Evolutionary conservation across 2,329 filamentous ascomycete genomes (phyloP).

Genomic region (Penicillium verrucosum): DNA sequence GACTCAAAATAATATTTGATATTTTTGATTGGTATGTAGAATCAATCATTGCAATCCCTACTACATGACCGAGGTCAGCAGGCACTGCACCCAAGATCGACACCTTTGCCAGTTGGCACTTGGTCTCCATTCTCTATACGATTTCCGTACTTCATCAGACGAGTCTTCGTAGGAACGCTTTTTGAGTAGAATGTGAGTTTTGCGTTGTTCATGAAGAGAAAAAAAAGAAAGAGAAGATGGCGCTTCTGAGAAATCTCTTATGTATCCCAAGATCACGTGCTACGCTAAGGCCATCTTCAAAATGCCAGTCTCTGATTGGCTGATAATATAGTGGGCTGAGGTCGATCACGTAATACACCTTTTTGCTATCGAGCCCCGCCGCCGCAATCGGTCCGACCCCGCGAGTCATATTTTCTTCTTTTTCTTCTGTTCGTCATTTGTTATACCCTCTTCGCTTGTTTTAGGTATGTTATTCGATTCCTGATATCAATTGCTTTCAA

Average conservation of each 20-base stretch:
- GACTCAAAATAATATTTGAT: constrained; percentile 2
- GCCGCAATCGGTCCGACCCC: constrained; percentile 28
- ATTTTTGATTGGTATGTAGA: constrained; percentile 41
- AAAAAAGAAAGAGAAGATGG: constrained; percentile 33
- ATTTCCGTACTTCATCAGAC: constrained; percentile 58
- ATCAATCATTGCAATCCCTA: constrained; percentile 60
- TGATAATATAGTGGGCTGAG: not conserved
- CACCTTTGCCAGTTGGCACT: constrained; percentile 37
- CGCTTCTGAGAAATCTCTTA: constrained; percentile 17
- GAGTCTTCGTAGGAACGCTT: constrained; percentile 57
- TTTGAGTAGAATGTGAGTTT: constrained; percentile 52
- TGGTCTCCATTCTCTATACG: constrained; percentile 56
- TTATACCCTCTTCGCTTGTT: constrained; percentile 17
- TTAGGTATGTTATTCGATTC: constrained; percentile 14
- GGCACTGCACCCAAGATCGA: constrained; percentile 60
- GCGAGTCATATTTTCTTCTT: constrained; percentile 23
- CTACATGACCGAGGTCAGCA: constrained; percentile 45
- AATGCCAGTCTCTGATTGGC: not conserved
- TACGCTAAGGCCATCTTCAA: not conserved
- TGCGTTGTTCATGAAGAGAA: constrained; percentile 56
- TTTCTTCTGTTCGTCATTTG: constrained; percentile 18
- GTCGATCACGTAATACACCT: constrained; percentile 11
- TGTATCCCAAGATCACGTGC: constrained; percentile 19
- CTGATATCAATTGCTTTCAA: constrained; percentile 2
- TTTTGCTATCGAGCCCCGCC: constrained; percentile 9